Percentiles rank a stretch among this genome's conserved stretches.
Conservation (phyloP, 768 basidiomycete species). For the Mycena olivaceomarginata region DNA sequence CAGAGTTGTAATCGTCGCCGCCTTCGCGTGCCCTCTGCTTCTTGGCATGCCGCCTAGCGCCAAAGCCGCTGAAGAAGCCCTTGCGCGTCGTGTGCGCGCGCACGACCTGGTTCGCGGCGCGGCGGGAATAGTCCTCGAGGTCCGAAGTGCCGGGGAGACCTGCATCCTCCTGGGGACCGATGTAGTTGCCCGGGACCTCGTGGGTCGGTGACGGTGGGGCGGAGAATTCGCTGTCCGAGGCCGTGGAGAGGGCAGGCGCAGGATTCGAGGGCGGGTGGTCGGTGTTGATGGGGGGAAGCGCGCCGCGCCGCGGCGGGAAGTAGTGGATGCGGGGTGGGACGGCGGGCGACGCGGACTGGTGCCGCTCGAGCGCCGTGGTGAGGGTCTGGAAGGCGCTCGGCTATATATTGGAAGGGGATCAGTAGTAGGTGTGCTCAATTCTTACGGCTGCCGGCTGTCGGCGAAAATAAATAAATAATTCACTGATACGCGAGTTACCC, state of each 20-base stretch:
- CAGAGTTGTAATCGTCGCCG: neutral
- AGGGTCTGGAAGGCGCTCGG: conserved; percentile 68
- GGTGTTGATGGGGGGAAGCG: conserved; percentile 37
- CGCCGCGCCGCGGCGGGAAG: conserved; percentile 52
- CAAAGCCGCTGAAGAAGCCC: conserved; percentile 35
- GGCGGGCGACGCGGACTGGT: conserved; percentile 55
- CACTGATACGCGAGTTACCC: too few relatives aligned
- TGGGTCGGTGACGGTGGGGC: conserved; percentile 51
- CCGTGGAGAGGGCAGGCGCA: conserved; percentile 2
- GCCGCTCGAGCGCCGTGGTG: conserved; percentile 71
- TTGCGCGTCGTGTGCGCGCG: conserved; percentile 62
- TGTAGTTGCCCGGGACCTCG: conserved; percentile 71
- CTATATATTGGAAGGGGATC: conserved; percentile 51
- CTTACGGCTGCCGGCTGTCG: too few relatives aligned
- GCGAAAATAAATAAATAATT: too few relatives aligned
- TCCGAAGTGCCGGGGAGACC: conserved; percentile 69
- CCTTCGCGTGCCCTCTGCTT: conserved; percentile 27
- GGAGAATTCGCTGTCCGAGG: conserved; percentile 41
- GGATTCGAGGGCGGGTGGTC: conserved; percentile 25
- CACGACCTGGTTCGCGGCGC: conserved; percentile 65
- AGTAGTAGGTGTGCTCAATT: too few relatives aligned
- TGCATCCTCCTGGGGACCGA: conserved; percentile 78
- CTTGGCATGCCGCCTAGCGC: neutral
- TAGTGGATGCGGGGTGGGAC: conserved; percentile 51
- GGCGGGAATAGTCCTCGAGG: conserved; percentile 46